Conservation (phyloP, 768 basidiomycete species). For the Rhizopogon vinicolor region DNA sequence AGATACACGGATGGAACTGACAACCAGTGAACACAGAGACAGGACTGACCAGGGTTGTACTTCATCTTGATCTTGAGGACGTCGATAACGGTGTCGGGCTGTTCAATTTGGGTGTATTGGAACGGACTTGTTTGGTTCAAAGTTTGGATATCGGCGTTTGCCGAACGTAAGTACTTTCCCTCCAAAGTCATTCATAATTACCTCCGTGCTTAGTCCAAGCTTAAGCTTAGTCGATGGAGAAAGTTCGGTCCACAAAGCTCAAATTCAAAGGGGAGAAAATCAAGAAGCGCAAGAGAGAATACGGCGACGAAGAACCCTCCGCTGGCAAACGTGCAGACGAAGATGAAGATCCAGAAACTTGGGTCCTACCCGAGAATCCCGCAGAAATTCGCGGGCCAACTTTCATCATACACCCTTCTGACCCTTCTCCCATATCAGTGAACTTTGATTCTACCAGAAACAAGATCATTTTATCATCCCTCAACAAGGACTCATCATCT, state of each 20-base stretch:
- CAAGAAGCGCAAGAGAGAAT: constrained; percentile 69
- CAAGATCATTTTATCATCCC: constrained; percentile 58
- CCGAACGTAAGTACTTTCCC: constrained; percentile 8
- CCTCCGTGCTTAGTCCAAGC: not conserved
- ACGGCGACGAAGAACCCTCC: constrained; percentile 33
- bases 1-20: constrained; percentile 15
- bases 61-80: constrained; percentile 75
- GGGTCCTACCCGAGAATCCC: constrained; percentile 71
- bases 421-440: constrained; percentile 69
- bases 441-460: constrained; percentile 77
- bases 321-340: constrained; percentile 48
- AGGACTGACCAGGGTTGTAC: constrained; percentile 73
- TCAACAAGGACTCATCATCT: constrained; percentile 54
- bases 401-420: constrained; percentile 79
- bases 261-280: constrained; percentile 88
- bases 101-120: constrained; percentile 15
- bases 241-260: constrained; percentile 68
- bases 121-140: constrained; percentile 33
- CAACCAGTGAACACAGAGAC: constrained; percentile 13
- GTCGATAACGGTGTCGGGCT: constrained; percentile 46
- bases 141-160: constrained; percentile 19
- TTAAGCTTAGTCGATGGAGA: constrained; percentile 27
- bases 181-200: no score
- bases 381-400: constrained; percentile 84
- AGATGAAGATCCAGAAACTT: constrained; percentile 65